Evolutionary conservation across 306 rosid genomes (phyloP), one percentile per base, ranked within the genome.

Genomic region (Trifolium fragiferum): DNA sequence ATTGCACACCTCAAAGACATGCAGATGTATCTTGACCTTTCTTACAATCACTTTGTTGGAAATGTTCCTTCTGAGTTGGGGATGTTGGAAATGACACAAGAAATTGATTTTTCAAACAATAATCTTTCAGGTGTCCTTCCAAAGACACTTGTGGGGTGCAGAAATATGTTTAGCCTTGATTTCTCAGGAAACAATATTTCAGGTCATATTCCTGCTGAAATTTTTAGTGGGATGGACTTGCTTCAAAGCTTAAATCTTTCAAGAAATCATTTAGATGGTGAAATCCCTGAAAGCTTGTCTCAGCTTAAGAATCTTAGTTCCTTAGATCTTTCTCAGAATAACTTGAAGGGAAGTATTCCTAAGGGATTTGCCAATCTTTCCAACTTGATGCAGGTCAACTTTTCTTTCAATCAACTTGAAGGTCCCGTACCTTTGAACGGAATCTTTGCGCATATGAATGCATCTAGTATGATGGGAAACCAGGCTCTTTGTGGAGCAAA

Each of bases 321-420:
- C 67, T 71, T 90, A 2, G 98, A 93, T 79, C 95, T 93, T 83
- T 93, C 98, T 82, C 92, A 80, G 44, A 93, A 93, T 74, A 69
- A 81, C 59, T 76, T 93, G 84, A 83, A 75, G 62, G 98, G 98
- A 43, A 74, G 47, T 6, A 93, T 93, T 63, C 89, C 91, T 8
- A 59, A 77, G 68, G 77, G 83, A 68, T 79, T 88, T 57, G 69
- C 88, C 71, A 84, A 86, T 67, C 83, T 77, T 72, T 83, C 96
- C 59, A 73, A 73, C 61, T 84, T 90, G 80, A 78, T 71, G 78
- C 84, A 82, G 83, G 81, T 89, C 49, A 87, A 93, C 82, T 83
- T 93, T 73, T 90, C 95, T 80, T 90, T 87, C 84, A 90, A 93
- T 82, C 91, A 82, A 80, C 91, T 90, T 50, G 83, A 88, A 74